These are phyloP conservation scores for Ehretia macrophylla DNA, from an alignment of 257 asterid genomes.

Conservation along the genomic window DNA sequence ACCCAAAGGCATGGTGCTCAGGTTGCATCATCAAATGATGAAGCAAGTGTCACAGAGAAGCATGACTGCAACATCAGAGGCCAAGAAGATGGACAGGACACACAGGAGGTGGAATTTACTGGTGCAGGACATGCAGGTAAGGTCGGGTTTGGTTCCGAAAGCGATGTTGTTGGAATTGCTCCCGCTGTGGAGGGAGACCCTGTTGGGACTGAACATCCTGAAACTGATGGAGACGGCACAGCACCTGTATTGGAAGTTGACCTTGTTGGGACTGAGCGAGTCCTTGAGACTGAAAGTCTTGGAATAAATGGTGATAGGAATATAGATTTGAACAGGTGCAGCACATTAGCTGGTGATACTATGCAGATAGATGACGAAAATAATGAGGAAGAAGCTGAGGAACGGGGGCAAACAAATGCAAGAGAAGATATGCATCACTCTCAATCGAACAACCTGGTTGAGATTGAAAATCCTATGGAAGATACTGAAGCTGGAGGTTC, in stretches of 20 bases:
- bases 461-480: conserved; percentile 22
- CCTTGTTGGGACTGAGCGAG: conserved; percentile 54
- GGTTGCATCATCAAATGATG: conserved; percentile 56
- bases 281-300: conserved; percentile 60
- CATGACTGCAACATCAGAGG: conserved; percentile 62
- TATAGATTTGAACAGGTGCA: conserved; percentile 42
- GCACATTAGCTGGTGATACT: conserved; percentile 30
- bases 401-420: conserved; percentile 12
- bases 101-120: conserved; percentile 75
- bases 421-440: conserved; percentile 19
- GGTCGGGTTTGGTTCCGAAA: conserved; percentile 83
- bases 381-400: conserved; percentile 27
- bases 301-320: conserved; percentile 28
- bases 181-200: conserved; percentile 41
- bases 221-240: conserved; percentile 43
- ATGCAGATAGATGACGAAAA: conserved; percentile 49
- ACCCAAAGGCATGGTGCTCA: conserved; percentile 30
- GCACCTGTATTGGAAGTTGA: conserved; percentile 35
- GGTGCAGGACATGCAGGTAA: conserved; percentile 35
- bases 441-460: conserved; percentile 16
- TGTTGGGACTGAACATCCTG: conserved; percentile 51
- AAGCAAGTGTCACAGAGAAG: conserved; percentile 71
- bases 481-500: conserved; percentile 70
- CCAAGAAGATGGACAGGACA: conserved; percentile 53
- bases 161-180: conserved; percentile 47